phyloP scores from a whole-genome alignment of 1,284 basidiomycete genomes.

The Rugosomyces carneus region DNA sequence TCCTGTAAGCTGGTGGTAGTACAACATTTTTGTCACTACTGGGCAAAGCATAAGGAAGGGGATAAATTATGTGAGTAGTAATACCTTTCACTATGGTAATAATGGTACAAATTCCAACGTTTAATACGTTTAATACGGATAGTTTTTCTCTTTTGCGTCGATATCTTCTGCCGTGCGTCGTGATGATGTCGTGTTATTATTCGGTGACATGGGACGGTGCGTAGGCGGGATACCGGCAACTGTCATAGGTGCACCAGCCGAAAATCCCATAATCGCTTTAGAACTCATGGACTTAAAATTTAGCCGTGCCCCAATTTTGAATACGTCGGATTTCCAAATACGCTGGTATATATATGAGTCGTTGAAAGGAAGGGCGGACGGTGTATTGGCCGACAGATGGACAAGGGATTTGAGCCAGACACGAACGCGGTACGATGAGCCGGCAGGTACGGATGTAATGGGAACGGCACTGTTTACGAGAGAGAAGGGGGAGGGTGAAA shows the following conservation, averaged over 20 bases:
- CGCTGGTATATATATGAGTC: constrained; percentile 52
- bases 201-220: constrained; percentile 6
- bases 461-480: constrained; percentile 40
- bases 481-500: constrained; percentile 7
- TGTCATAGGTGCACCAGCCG: constrained; percentile 29
- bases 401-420: constrained; percentile 45
- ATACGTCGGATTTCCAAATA: constrained; percentile 52
- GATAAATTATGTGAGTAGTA: background rate
- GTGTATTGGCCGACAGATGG: constrained; percentile 22
- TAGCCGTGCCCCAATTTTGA: constrained; percentile 49
- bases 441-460: constrained; percentile 41
- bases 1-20: background rate
- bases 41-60: background rate
- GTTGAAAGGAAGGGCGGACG: constrained; percentile 31
- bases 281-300: constrained; percentile 41
- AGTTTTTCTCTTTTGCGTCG: background rate
- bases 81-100: background rate
- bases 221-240: constrained; percentile 10
- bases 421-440: constrained; percentile 52
- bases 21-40: background rate
- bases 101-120: background rate
- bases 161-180: background rate
- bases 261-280: constrained; percentile 43
- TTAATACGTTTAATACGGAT: background rate
- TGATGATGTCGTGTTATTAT: constrained; percentile 2